Evolutionary conservation across 1,139 yeast genomes (phyloP), one percentile per base, ranked within the genome.

Genomic region (Candida tropicalis): DNA sequence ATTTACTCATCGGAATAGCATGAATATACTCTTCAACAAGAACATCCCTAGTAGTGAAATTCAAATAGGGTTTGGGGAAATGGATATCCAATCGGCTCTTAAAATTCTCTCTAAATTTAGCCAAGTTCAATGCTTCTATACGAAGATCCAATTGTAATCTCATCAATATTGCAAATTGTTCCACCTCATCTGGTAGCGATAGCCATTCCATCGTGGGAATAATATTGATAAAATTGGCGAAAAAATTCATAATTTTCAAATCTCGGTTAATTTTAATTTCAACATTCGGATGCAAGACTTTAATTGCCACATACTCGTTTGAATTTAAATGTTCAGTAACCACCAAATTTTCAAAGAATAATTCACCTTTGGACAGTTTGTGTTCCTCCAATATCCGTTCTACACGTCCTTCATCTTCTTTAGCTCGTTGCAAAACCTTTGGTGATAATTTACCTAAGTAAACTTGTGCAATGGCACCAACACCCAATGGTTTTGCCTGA

Each of bases 151-250:
- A 68, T 62, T 93, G 99, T 41, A 89, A 65, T 40, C 83, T 80
- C 98, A 93, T 93, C 67, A 95, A 77, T 1, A 82, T 70, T 1
- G 89, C 76, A 62, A 93, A 93, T 56, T 90, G 95, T 34, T 83
- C 87, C 2, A 93, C 98, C 62, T 95, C 99, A 49, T 85, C 95
- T 0, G 98, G 99, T 40, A 93, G 68, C 5, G 97, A 88, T 6
- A 93, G 70, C 99, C 99, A 93, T 62, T 93, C 97, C 96, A 93
- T 88, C 0, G 96, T 89, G 1, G 99, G 99, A 2, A 91, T 70
- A 13, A 63, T 52, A 55, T 90, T 82, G 39, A 93, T 79, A 1
- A 75, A 47, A 34, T 68, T 65, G 2, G 99, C 99, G 57, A 91
- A 86, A 53, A 84, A 81, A 26, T 65, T 68, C 96, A 95, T 91